Base-by-base conservation (phyloP, 2,329 filamentous ascomycete species). In the Colletotrichum tropicale region DNA sequence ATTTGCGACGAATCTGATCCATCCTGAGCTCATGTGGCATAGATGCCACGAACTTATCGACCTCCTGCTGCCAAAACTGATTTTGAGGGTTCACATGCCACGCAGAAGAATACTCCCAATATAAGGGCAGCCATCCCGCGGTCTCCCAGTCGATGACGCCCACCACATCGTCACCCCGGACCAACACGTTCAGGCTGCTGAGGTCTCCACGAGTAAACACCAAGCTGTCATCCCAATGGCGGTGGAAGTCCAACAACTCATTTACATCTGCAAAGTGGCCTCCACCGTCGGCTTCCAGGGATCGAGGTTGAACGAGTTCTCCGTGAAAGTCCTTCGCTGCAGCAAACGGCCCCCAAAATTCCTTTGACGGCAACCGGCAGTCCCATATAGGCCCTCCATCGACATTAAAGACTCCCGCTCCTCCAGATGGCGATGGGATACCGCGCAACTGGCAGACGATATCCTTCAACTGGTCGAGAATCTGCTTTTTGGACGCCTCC, bases 61-160 rank as follows among this genome's bases (percentile, higher is more conserved):
- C 60, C 6, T 75, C 73, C 9, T 78, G n/a, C 15, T 60, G 66
- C 79, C 78, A 81, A 38, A 81, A 80, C 2, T 30, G 34, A 16
- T 74, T 70, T 2, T 52, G 16, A n/a, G 66, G 66, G 28, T 70
- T 70, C 10, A 70, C 66, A 66, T 55, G 69, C 56, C 67, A 65
- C 18, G 71, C 71, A 43, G 71, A 65, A 15, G 76, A 79, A 32
- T 77, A 80, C 12, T 81, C 80, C 78, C 80, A 81, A 30, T 81
- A 81, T 3, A 78, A 71, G 0, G 80, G 80, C 28, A 77, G 76
- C 74, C 77, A 81, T 21, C 76, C 81, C 4, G 78, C 68, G 4
- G 73, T 79, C 72, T 82, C 80, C 80, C 79, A 81, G 48, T 81
- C 78, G 2, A 82, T 52, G 36, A 83, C 80, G 1, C 80, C 81